phyloP scores from a whole-genome alignment of 306 rosid genomes.

The Castanea crenata region DNA sequence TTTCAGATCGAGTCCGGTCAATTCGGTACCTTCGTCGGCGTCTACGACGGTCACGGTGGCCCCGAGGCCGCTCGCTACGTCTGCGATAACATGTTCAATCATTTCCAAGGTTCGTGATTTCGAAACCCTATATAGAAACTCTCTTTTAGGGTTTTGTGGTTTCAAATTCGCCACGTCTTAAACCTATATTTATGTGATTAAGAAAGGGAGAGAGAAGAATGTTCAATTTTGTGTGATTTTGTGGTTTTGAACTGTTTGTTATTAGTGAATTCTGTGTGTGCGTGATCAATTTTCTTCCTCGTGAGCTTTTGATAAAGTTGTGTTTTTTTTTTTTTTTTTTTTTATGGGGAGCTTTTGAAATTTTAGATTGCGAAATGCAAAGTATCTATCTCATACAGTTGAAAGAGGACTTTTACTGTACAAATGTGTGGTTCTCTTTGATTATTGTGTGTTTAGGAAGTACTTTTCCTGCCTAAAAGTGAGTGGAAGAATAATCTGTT shows the following conservation, averaged over 20 bases:
- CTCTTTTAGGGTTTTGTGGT: constrained; percentile 22
- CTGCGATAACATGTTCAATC: constrained; percentile 67
- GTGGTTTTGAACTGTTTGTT: constrained; percentile 24
- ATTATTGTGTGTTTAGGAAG: neutral
- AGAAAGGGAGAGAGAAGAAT: neutral
- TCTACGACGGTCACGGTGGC: constrained; percentile 92
- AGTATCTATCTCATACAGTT: constrained; percentile 17
- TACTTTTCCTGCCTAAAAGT: neutral
- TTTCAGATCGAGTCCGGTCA: constrained; percentile 88
- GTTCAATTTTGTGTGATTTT: neutral
- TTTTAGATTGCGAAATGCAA: constrained; percentile 18
- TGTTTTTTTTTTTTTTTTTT: neutral
- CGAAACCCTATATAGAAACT: neutral
- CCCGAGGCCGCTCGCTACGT: constrained; percentile 76
- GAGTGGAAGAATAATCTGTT: no score
- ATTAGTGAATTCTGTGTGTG: constrained; percentile 12
- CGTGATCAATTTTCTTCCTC: constrained; percentile 17
- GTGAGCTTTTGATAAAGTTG: constrained; percentile 23
- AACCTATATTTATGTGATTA: neutral
- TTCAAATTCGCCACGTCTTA: constrained; percentile 11
- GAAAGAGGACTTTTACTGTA: constrained; percentile 11
- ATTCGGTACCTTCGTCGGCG: constrained; percentile 79
- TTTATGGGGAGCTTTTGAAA: constrained; percentile 4
- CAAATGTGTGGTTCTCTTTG: constrained; percentile 18
- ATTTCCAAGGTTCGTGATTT: constrained; percentile 66